Percentiles rank a stretch among this genome's conserved stretches.
These are phyloP conservation scores for Colletotrichum cordylinicola DNA, from an alignment of 2,329 filamentous ascomycete genomes.

Conservation along the genomic window DNA sequence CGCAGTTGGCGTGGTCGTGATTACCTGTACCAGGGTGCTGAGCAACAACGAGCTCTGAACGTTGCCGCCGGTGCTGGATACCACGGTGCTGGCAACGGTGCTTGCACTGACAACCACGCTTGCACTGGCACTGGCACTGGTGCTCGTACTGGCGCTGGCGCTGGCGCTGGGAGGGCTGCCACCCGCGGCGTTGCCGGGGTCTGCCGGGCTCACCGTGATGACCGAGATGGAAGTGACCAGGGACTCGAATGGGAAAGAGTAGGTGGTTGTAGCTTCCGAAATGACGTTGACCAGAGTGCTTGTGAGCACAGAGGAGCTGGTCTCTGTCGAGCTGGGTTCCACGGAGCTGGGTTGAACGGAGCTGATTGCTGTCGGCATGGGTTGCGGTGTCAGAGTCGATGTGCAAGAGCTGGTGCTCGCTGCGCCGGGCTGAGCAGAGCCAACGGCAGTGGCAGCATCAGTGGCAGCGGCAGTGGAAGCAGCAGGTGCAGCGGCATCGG, in stretches of 20 bases:
- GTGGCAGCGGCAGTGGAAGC: neutral
- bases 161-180: neutral
- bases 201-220: slow-evolving; percentile 29
- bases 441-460: neutral
- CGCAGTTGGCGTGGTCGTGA: slow-evolving; percentile 1
- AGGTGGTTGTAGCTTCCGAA: slow-evolving; percentile 42
- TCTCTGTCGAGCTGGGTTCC: neutral
- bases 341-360: neutral
- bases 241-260: slow-evolving; percentile 30
- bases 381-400: neutral
- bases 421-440: neutral
- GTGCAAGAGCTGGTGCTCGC: neutral
- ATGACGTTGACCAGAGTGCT: slow-evolving; percentile 46
- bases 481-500: neutral
- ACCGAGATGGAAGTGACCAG: slow-evolving; percentile 16
- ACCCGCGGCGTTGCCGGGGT: slow-evolving; percentile 18
- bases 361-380: neutral
- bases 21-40: slow-evolving; percentile 28
- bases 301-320: slow-evolving; percentile 31
- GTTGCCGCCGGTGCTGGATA: neutral
- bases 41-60: slow-evolving; percentile 26
- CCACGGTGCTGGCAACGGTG: neutral
- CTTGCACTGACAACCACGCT: neutral
- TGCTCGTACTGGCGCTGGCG: neutral
- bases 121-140: neutral